Evolutionary conservation across 805 yeast genomes (phyloP).

Genomic region (Pichia thaimueangensis): DNA sequence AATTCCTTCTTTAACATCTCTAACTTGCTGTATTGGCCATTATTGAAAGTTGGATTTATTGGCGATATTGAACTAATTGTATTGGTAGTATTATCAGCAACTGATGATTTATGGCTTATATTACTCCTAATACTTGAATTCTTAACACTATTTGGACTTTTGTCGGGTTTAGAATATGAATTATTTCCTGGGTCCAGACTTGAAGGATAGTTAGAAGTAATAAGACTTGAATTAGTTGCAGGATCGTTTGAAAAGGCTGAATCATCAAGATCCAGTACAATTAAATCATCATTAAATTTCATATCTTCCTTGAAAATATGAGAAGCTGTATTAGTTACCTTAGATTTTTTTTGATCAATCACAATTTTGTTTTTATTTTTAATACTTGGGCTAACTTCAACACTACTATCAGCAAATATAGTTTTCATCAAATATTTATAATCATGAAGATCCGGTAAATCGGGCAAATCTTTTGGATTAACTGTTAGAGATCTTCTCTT

Average conservation of each 20-base stretch:
- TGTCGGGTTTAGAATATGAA: neutral
- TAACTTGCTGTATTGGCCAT: constrained; percentile 18
- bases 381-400: neutral
- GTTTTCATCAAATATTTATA: constrained; percentile 28
- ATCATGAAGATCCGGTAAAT: constrained; percentile 25
- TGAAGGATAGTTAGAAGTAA: constrained; percentile 4
- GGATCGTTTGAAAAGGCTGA: neutral
- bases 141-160: neutral
- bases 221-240: neutral
- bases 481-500: constrained; percentile 11
- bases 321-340: neutral
- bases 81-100: neutral
- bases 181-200: constrained; percentile 23
- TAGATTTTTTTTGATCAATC: neutral
- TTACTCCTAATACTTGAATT: neutral
- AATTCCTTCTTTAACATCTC: constrained; percentile 18
- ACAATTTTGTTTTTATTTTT: neutral
- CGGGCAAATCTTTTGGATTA: constrained; percentile 23
- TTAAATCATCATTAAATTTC: constrained; percentile 2
- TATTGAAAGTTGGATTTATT: neutral
- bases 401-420: constrained; percentile 20
- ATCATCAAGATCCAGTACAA: constrained; percentile 6
- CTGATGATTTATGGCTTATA: neutral
- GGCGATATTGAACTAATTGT: no score
- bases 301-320: no score